These are phyloP conservation scores for Sphagnum tenellum DNA, from an alignment of 225 moss, liverwort and hornwort genomes.

Conservation along the genomic window DNA sequence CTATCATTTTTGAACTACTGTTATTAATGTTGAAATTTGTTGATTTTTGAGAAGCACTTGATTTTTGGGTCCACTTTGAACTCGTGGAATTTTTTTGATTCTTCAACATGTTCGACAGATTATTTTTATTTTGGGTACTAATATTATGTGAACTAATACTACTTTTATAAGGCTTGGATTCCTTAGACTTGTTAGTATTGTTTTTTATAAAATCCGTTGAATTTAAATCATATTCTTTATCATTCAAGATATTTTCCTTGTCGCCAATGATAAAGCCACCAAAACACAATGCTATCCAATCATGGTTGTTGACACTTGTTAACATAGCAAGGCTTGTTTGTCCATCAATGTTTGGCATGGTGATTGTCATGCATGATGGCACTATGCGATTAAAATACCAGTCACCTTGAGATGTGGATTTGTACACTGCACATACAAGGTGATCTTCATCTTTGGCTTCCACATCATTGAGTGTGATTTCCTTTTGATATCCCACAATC, in stretches of 20 bases:
- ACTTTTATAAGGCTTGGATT: too few species aligned
- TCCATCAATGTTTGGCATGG: constrained; percentile 17
- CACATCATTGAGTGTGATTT: constrained; percentile 15
- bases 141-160: too few species aligned
- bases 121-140: too few species aligned
- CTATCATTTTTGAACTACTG: too few species aligned
- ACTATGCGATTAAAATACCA: constrained; percentile 21
- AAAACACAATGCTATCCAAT: constrained; percentile 29
- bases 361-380: constrained; percentile 15
- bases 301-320: constrained; percentile 11
- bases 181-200: too few species aligned
- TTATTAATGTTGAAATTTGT: too few species aligned
- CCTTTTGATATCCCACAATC: constrained; percentile 20
- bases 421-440: constrained; percentile 29
- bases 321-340: constrained; percentile 21
- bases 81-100: too few species aligned
- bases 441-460: constrained; percentile 3
- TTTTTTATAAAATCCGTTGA: too few species aligned
- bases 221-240: too few species aligned
- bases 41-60: too few species aligned
- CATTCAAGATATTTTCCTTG: constrained; percentile 5
- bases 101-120: too few species aligned
- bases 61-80: too few species aligned
- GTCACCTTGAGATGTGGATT: constrained; percentile 22
- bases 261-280: constrained; percentile 14